Conservation (phyloP, 768 basidiomycete genomes). For the Sistotremastrum niveocremeum region DNA sequence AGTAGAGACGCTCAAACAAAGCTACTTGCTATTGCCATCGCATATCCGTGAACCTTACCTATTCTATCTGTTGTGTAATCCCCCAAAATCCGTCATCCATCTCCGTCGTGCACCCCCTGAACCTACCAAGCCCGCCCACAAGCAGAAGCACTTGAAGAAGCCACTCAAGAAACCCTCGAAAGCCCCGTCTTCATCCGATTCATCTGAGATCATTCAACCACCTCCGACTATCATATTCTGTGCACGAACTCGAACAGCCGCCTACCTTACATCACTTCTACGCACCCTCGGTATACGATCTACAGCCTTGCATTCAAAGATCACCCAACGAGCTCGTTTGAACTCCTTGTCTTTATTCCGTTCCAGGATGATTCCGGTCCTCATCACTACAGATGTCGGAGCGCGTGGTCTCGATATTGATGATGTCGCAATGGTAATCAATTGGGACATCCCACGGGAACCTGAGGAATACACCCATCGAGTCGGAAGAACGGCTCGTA, state of each 20-base stretch:
- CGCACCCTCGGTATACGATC: conserved; percentile 71
- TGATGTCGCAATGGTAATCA: conserved; percentile 90
- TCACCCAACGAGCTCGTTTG: conserved; percentile 85
- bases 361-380: conserved; percentile 73
- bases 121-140: conserved; percentile 24
- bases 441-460: conserved; percentile 89
- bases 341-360: conserved; percentile 78
- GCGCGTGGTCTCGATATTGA: conserved; percentile 93
- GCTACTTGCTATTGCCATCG: conserved; percentile 85
- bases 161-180: conserved; percentile 10
- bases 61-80: conserved; percentile 78
- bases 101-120: conserved; percentile 54
- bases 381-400: conserved; percentile 92
- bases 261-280: conserved; percentile 72
- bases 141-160: conserved; percentile 6
- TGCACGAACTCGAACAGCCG: conserved; percentile 71
- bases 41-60: conserved; percentile 91
- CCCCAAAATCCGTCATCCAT: conserved; percentile 62
- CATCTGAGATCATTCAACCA: conserved; percentile 45
- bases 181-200: neutral
- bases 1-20: conserved; percentile 75
- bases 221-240: conserved; percentile 97
- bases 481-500: conserved; percentile 86
- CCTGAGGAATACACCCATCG: conserved; percentile 95
- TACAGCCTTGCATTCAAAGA: conserved; percentile 82